A percentile compares a stretch with the other conserved stretches of the same genome.
Evolutionary conservation across 192 early-diverging fungal species (phyloP).

Genomic region (Podila verticillata): DNA sequence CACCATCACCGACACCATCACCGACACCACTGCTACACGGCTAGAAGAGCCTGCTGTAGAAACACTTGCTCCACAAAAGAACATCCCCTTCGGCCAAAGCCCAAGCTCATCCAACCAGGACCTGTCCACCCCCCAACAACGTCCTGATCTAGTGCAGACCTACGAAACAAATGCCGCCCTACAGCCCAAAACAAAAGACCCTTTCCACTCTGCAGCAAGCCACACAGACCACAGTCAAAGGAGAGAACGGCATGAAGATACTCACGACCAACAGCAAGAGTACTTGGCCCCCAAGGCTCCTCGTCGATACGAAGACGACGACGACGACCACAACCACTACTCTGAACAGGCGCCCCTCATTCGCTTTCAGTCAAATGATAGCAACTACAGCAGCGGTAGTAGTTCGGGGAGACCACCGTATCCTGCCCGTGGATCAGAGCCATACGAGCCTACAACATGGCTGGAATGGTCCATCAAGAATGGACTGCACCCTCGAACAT

Average conservation of each 20-base stretch:
- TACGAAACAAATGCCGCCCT: no score
- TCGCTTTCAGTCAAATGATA: slow-evolving; percentile 6
- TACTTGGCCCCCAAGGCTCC: slow-evolving; percentile 9
- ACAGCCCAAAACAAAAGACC: no score
- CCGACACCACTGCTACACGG: background rate
- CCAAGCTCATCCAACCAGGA: background rate
- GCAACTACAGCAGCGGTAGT: slow-evolving; percentile 11
- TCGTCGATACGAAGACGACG: slow-evolving; percentile 31
- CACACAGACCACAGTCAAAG: background rate
- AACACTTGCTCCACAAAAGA: background rate
- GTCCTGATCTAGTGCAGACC: no score
- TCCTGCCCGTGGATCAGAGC: background rate
- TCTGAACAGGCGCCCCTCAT: slow-evolving; percentile 27
- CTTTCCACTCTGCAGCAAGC: background rate
- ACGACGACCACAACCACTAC: slow-evolving; percentile 12
- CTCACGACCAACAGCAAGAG: background rate
- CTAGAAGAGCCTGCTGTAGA: background rate
- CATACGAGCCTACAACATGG: slow-evolving; percentile 20
- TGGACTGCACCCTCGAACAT: slow-evolving; percentile 39
- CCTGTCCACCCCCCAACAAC: background rate
- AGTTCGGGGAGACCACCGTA: background rate
- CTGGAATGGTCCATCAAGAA: slow-evolving; percentile 18
- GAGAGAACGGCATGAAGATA: background rate
- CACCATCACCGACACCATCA: background rate
- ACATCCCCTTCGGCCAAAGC: background rate